phyloP scores from a whole-genome alignment of 441 rosid genomes.

The Kokia cookei region DNA sequence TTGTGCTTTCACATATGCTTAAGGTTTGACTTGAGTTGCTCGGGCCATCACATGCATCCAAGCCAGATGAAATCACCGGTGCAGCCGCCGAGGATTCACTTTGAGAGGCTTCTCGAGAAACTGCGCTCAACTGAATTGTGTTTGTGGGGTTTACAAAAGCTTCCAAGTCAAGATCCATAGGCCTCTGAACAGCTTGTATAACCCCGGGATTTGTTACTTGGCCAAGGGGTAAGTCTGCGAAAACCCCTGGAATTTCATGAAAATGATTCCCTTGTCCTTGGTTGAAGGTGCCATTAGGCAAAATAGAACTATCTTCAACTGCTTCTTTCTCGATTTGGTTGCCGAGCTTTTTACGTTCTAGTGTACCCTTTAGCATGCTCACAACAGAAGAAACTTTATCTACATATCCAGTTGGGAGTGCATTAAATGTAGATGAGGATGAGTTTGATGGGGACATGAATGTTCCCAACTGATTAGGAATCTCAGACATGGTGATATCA shows the following conservation, averaged over 20 bases:
- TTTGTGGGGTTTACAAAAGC: slow-evolving; percentile 39
- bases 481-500: slow-evolving; percentile 28
- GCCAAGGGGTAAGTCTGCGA: slow-evolving; percentile 23
- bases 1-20: slow-evolving; percentile 53
- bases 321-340: slow-evolving; percentile 35
- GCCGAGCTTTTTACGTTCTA: slow-evolving; percentile 48
- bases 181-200: slow-evolving; percentile 25
- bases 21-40: slow-evolving; percentile 50
- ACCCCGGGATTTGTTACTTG: slow-evolving; percentile 23
- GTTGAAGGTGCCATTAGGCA: slow-evolving; percentile 17
- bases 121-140: slow-evolving; percentile 27
- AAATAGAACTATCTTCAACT: slow-evolving; percentile 28
- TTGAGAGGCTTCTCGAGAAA: slow-evolving; percentile 61
- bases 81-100: slow-evolving; percentile 75
- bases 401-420: slow-evolving; percentile 25
- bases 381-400: slow-evolving; percentile 63
- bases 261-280: slow-evolving; percentile 26
- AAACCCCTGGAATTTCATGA: slow-evolving; percentile 24
- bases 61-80: slow-evolving; percentile 55
- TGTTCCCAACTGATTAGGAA: slow-evolving; percentile 29
- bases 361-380: slow-evolving; percentile 61
- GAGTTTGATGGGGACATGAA: slow-evolving; percentile 51
- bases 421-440: slow-evolving; percentile 41
- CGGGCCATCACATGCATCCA: slow-evolving; percentile 58
- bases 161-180: slow-evolving; percentile 38